phyloP scores from a whole-genome alignment of 441 rosid species.

The Erysimum pusillum region DNA sequence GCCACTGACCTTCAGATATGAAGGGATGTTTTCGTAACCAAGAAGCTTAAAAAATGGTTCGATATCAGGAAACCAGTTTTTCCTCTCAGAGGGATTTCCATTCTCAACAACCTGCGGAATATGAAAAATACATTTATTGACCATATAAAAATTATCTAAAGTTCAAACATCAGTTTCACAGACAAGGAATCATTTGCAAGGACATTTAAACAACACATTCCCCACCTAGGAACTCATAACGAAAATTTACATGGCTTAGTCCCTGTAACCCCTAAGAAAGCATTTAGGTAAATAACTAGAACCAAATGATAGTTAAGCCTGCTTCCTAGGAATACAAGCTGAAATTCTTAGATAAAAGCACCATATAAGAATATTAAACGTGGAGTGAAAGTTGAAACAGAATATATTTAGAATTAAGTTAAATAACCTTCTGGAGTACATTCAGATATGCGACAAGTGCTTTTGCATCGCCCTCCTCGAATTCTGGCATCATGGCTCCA shows the following conservation, averaged over 20 bases:
- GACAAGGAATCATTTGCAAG: conserved; percentile 16
- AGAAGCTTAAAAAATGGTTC: conserved; percentile 99
- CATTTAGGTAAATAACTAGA: neutral
- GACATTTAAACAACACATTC: conserved; percentile 8
- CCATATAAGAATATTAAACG: neutral
- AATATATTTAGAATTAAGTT: conserved; percentile 33
- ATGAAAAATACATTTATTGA: conserved; percentile 7
- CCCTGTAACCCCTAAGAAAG: neutral
- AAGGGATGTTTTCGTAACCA: conserved; percentile 93
- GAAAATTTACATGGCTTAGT: neutral
- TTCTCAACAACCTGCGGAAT: conserved; percentile 63
- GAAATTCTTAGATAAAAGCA: neutral
- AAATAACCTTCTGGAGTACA: conserved; percentile 91
- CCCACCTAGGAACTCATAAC: neutral
- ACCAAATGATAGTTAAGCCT: neutral
- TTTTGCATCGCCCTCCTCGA: conserved; percentile 96
- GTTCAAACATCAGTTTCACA: conserved; percentile 18
- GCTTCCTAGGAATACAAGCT: conserved; percentile 6
- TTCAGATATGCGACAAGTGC: conserved; percentile 97
- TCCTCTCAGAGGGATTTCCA: conserved; percentile 86
- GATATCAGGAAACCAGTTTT: conserved; percentile 91
- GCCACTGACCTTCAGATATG: conserved; percentile 81
- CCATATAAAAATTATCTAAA: conserved; percentile 16
- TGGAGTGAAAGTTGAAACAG: conserved; percentile 23
- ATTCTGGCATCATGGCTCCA: conserved; percentile 92